phyloP scores from a whole-genome alignment of 139 green algal species.

The Chlamydomonas asymmetrica region DNA sequence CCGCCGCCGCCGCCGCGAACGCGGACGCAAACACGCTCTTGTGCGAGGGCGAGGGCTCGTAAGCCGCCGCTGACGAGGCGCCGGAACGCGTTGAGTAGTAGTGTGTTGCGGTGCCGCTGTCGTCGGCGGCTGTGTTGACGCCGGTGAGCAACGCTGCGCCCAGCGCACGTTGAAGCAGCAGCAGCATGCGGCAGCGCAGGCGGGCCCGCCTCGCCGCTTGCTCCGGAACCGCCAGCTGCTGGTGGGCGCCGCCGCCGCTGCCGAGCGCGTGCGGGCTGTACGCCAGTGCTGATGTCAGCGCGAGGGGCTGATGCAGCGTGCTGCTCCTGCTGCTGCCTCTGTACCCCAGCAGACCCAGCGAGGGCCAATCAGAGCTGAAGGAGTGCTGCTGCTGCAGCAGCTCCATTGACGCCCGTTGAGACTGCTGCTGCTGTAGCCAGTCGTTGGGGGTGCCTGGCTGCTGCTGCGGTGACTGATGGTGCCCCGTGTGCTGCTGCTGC shows the following conservation, averaged over 20 bases:
- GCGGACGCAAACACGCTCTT: no score
- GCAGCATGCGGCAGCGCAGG: constrained; percentile 22
- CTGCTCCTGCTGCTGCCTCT: not conserved
- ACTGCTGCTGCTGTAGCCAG: not conserved
- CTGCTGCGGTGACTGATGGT: constrained; percentile 10
- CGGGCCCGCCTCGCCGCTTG: not conserved
- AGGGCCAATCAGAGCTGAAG: no score
- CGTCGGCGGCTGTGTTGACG: no score
- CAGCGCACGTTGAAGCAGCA: constrained; percentile 23
- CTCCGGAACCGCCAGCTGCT: not conserved
- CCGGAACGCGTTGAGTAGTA: not conserved
- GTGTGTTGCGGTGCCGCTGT: no score
- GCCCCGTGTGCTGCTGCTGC: constrained; percentile 4
- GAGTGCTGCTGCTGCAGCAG: not conserved
- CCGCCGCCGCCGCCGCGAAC: no score
- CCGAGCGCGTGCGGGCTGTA: not conserved
- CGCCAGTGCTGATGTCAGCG: not conserved
- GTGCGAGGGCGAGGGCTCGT: no score
- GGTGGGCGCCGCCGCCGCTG: not conserved
- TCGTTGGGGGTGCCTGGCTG: no score
- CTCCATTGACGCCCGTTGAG: not conserved
- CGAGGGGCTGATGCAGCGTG: not conserved
- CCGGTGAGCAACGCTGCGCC: no score
- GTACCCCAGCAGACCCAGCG: no score
- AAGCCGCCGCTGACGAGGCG: no score